phyloP scores from a whole-genome alignment of 73 alveolate genomes.

The Paramecium octaurelia region DNA sequence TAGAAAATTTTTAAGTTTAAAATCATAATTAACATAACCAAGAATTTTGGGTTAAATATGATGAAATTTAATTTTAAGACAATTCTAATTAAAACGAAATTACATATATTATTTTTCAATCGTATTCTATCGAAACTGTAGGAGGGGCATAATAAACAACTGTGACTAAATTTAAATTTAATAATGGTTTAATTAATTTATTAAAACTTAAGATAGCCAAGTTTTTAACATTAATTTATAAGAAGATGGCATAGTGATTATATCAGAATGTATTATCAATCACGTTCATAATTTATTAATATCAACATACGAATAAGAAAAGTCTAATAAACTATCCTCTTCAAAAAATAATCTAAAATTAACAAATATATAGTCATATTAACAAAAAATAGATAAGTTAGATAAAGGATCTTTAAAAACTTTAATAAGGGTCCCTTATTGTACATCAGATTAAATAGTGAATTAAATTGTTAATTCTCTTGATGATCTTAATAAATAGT shows the following conservation, averaged over 20 bases:
- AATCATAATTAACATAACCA: neutral
- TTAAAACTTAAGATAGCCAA: neutral
- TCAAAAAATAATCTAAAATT: neutral
- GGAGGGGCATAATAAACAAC: neutral
- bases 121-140: neutral
- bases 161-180: neutral
- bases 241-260: neutral
- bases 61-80: neutral
- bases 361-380: too few species aligned
- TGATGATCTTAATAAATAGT: too few species aligned
- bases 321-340: neutral
- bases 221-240: neutral
- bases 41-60: neutral
- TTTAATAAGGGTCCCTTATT: too few species aligned
- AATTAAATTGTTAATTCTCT: too few species aligned
- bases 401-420: too few species aligned
- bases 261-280: neutral
- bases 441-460: too few species aligned
- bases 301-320: neutral
- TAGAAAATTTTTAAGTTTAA: neutral
- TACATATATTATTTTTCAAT: neutral
- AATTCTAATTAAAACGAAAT: neutral
- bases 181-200: neutral
- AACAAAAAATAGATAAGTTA: too few species aligned
- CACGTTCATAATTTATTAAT: neutral